Evolutionary conservation across 352 stramenopile species (phyloP).

Genomic region (Pythium apleroticum): DNA sequence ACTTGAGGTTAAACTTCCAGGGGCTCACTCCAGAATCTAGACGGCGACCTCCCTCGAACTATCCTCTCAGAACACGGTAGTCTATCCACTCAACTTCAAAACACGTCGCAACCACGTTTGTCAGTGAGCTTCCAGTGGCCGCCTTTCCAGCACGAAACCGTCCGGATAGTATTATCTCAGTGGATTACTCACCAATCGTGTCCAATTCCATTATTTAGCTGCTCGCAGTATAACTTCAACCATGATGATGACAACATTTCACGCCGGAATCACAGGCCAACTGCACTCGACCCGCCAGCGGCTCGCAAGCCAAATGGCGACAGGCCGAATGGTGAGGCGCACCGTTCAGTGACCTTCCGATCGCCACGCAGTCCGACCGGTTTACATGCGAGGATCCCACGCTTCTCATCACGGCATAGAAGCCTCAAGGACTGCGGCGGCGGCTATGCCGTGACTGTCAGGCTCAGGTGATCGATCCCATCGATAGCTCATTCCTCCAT

Average conservation of each 20-base stretch:
- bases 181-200: background rate
- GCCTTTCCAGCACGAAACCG: background rate
- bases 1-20: background rate
- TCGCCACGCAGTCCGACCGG: background rate
- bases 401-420: background rate
- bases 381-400: background rate
- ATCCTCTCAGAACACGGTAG: background rate
- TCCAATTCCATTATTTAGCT: background rate
- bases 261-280: background rate
- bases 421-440: background rate
- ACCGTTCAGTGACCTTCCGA: too few relatives aligned
- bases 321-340: too few relatives aligned
- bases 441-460: background rate
- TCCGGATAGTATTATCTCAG: background rate
- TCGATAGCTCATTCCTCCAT: background rate
- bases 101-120: background rate
- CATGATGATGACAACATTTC: constrained; percentile 7
- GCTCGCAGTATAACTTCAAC: background rate
- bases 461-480: background rate
- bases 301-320: background rate
- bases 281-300: background rate
- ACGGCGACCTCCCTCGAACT: background rate
- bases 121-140: background rate
- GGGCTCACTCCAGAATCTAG: constrained; percentile 11
- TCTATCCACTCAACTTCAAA: background rate